A percentile compares a stretch with the other conserved stretches of the same genome.
These are phyloP conservation scores for Amanita polypyramis DNA, from an alignment of 768 basidiomycete genomes.

Conservation along the genomic window DNA sequence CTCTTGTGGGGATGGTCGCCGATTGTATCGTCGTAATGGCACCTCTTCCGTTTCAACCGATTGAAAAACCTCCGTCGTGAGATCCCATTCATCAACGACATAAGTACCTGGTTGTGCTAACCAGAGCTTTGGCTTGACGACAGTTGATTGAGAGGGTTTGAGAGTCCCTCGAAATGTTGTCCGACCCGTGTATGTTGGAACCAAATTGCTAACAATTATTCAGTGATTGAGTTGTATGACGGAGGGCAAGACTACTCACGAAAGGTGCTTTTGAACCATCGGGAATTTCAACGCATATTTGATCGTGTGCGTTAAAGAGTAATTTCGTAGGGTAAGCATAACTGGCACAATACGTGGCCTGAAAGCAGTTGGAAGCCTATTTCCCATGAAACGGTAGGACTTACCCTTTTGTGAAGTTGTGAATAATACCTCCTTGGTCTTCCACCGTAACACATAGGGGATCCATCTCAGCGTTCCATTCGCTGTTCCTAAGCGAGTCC, in stretches of 20 bases:
- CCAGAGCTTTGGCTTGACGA: constrained; percentile 45
- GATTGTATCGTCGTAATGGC: constrained; percentile 25
- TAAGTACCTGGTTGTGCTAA: constrained; percentile 55
- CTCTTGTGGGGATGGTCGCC: constrained; percentile 20
- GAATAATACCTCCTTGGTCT: constrained; percentile 30
- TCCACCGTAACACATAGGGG: constrained; percentile 49
- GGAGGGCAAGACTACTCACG: not conserved
- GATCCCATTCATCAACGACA: constrained; percentile 53
- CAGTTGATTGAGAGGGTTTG: constrained; percentile 32
- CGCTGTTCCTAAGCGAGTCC: constrained; percentile 52
- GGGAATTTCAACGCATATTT: constrained; percentile 19
- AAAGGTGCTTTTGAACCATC: not conserved
- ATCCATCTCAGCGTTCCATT: constrained; percentile 76
- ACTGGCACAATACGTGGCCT: constrained; percentile 51
- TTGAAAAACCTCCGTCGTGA: constrained; percentile 33
- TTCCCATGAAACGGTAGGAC: constrained; percentile 17
- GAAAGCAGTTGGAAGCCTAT: not conserved
- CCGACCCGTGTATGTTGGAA: constrained; percentile 54
- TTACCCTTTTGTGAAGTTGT: constrained; percentile 67
- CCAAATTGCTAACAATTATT: constrained; percentile 14
- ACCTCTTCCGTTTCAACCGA: constrained; percentile 1
- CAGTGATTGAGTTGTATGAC: not conserved
- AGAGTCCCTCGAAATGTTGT: constrained; percentile 55
- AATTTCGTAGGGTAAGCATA: constrained; percentile 54
- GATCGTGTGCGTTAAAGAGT: constrained; percentile 48